Conservation (phyloP, 1,284 basidiomycete species). For the Amylostereum chailletii region DNA sequence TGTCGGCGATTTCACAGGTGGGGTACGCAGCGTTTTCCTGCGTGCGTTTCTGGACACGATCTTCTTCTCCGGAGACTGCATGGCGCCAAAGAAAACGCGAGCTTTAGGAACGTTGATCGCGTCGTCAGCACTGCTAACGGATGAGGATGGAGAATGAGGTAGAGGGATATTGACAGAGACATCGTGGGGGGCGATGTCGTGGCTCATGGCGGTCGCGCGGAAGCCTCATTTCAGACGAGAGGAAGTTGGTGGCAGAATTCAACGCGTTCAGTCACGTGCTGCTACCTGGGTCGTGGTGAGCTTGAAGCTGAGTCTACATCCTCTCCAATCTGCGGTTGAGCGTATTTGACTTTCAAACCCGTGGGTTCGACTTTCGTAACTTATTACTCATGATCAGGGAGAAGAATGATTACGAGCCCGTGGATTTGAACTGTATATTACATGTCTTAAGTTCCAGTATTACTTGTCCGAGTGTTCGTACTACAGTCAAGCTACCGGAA, state of each 20-base stretch:
- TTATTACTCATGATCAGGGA: too few relatives aligned
- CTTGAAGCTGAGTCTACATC: too few relatives aligned
- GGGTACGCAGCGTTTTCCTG: slow-evolving; percentile 24
- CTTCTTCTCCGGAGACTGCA: slow-evolving; percentile 48
- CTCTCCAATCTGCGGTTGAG: too few relatives aligned
- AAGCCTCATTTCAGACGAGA: slow-evolving; percentile 1
- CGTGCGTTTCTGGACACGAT: slow-evolving; percentile 25
- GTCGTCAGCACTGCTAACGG: slow-evolving; percentile 10
- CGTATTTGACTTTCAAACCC: too few relatives aligned
- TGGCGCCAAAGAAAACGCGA: slow-evolving; percentile 43
- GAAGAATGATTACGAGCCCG: too few relatives aligned
- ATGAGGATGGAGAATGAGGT: slow-evolving; percentile 11
- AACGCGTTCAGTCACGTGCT: slow-evolving; percentile 14
- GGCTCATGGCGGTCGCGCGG: slow-evolving; percentile 5
- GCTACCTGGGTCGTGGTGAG: not conserved
- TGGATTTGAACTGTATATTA: too few relatives aligned
- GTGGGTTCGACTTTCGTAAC: too few relatives aligned
- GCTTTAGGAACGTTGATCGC: slow-evolving; percentile 27
- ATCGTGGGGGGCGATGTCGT: slow-evolving; percentile 11
- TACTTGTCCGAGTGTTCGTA: too few relatives aligned
- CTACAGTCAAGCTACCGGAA: too few relatives aligned
- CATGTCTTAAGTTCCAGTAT: too few relatives aligned
- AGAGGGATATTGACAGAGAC: slow-evolving; percentile 10
- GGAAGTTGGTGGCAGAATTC: slow-evolving; percentile 2
- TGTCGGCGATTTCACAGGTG: slow-evolving; percentile 12